Base-by-base conservation (phyloP, 2,329 filamentous ascomycete species). In the Paraphoma sp. region DNA sequence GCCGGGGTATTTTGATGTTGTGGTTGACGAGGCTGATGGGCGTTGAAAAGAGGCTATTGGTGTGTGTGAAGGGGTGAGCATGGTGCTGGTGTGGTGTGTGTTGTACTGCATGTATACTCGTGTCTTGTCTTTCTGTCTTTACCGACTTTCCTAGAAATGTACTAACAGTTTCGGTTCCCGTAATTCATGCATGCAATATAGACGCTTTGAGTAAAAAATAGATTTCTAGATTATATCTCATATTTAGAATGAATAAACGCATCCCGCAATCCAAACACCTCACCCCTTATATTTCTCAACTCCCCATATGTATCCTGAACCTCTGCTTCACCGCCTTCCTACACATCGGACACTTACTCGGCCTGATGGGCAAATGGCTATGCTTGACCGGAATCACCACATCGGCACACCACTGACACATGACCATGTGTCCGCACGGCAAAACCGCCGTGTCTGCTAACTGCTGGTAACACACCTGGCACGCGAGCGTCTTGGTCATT, bases 371-470 rank as follows among this genome's bases (percentile, higher is more conserved):
- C 31, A 78, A 67, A 63, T 81, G 78, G 29, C 72, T 64, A 53
- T 76, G 69, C 64, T 75, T 75, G 1, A 78, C 73, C 2, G 82
- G 82, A 33, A 82, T 76, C 44, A 81, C 78, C 48, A 82, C 77
- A 48, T 83, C 81, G 3, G 81, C 82, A 60, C 83, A 86, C 82
- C 82, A 86, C 40, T 78, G 72, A 64, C 83, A 86, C 76, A 86
- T 81, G 33, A 82, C 77, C 58, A 84, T 76, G 66, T 86, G 83
- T 0, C 83, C 83, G 57, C 83, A 86, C 0, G 83, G 83, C 36
- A 85, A 62, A 16, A 83, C 71, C 2, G 81, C 83, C 6, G 81
- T 80, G 56, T 85, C 81, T 0, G 84, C 81, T 2, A 81, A 47
- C 64, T 86, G 83, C 9, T 76, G 76, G 62, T 83, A 83, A 65